Base-by-base conservation (phyloP, 164 flowering plant species). In the Nymphaea thermarum region DNA sequence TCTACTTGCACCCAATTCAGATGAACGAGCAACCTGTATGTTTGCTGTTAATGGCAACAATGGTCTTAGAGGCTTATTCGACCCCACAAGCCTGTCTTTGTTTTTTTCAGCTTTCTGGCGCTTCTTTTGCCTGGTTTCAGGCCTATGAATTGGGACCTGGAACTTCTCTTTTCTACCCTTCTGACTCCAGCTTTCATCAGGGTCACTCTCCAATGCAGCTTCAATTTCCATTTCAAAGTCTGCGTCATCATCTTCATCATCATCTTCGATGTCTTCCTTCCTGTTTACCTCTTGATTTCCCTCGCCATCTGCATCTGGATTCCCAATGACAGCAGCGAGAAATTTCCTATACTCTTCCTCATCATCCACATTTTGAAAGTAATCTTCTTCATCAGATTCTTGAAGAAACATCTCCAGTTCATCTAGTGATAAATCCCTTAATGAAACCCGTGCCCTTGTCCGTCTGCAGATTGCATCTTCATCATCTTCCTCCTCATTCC, bases 221-320 rank as follows among this genome's bases (percentile, higher is more conserved):
- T 91, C 98, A 68, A 94, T 84, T 75, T 91, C 99, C 59, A 91
- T 75, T 82, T 91, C 98, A 80, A 94, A 94, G 74, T 94, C 99
- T 3, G 96, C 96, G 83, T 94, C 99, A 75, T 91, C 97, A 76
- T 91, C 97, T 65, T 72, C 74, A 42, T 71, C 74, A 36, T 66
- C 69, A n/a, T 62, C 74, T 12, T 86, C 96, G 74, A 88, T 91
- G 64, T 89, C 87, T 57, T 66, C 78, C 72, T 74, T 79, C 44
- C 69, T 83, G 74, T 73, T 80, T 62, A 64, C 88, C 63, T 73
- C 80, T 17, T 45, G 43, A 62, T 74, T 71, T 63, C 69, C 73
- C 61, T 76, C 42, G 1, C 11, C 86, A 51, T 72, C 79, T 71
- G 82, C 86, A 53, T 80, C 87, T 67, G 84, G 93, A 63, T 67